Conservation (phyloP, 345 rosid genomes). For the Psidium friedrichsthalianum region DNA sequence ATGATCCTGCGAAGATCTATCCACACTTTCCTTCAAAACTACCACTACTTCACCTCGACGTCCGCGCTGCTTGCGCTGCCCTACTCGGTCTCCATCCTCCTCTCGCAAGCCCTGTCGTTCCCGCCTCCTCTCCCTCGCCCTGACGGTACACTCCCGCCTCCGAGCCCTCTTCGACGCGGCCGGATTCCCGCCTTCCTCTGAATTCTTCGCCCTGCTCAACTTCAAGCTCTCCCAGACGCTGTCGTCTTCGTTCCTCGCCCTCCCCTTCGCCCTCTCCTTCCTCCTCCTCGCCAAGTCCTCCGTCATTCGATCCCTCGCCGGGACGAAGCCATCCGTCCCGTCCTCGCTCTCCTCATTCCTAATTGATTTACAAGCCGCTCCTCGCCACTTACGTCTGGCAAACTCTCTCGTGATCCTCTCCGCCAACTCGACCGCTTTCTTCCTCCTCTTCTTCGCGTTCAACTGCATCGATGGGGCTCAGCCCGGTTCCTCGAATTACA, state of each 20-base stretch:
- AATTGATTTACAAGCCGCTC: conserved; percentile 33
- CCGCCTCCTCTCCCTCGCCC: conserved; percentile 17
- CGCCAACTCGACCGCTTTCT: conserved; percentile 68
- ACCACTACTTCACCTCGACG: conserved; percentile 42
- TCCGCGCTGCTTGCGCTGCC: conserved; percentile 53
- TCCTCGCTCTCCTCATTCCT: conserved; percentile 30
- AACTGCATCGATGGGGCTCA: conserved; percentile 28
- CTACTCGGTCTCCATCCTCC: conserved; percentile 45
- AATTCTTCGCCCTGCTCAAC: conserved; percentile 45
- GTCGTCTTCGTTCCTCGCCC: conserved; percentile 41
- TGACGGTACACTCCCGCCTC: conserved; percentile 23
- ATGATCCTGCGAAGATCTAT: conserved; percentile 59
- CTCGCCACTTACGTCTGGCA: conserved; percentile 35
- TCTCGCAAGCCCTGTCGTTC: conserved; percentile 36
- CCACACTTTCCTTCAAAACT: conserved; percentile 51
- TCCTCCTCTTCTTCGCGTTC: conserved; percentile 39
- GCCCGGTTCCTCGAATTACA: conserved; percentile 17
- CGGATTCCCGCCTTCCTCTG: conserved; percentile 45
- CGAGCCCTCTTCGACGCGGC: conserved; percentile 41
- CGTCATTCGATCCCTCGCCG: conserved; percentile 24
- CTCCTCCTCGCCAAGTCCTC: conserved; percentile 62
- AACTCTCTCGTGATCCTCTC: conserved; percentile 51
- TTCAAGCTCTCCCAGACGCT: conserved; percentile 77
- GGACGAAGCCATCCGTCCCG: conserved; percentile 10
- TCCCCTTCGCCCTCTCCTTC: conserved; percentile 73